Base-by-base conservation (phyloP, 1,284 basidiomycete genomes). In the Athelia sp. region DNA sequence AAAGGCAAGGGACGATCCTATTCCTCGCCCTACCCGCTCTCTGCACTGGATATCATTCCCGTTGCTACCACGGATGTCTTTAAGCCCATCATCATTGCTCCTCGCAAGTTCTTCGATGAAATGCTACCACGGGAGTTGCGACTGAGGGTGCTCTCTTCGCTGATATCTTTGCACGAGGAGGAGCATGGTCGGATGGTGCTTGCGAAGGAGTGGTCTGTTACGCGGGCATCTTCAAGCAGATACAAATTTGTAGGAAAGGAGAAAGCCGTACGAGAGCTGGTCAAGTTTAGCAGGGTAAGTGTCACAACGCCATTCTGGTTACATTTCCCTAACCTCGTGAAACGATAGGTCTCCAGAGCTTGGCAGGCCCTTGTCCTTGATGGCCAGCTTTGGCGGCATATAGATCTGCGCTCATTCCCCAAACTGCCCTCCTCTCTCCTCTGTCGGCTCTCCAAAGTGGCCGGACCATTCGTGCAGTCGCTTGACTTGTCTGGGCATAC, bases 311-410 rank as follows among this genome's bases (percentile, higher is more conserved):
- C 46, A 55, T 62, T 29, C 6, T 6, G 13, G 26, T 6, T 13
- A 29, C 26, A 29, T 29, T 29, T 13, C 6, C 13, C 26, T 29
- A 6, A 29, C 26, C 6, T 29, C 26, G 4, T 4, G 26, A 29
- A n/a, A n/a, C n/a, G n/a, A 34, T 62, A 95, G 90, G 91, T 97
- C 1, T 95, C 87, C 17, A 87, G 81, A 61, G 62, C 73, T 3
- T 98, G 93, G 93, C 82, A 79, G 47, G 63, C 71, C 4, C 80
- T 95, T 26, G 84, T 87, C 43, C 83, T 88, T 55, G 94, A 97
- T 62, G 93, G 93, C 8, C 88, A 93, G 62, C 75, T 96, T 15
- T 97, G 94, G 93, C 62, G 72, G 23, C 57, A 75, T 45, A 66
- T 91, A 34, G 75, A 88, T 61, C 71, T 90, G 34, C 74, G 66